phyloP scores from a whole-genome alignment of 257 asterid species.

The Petunia axillaris region DNA sequence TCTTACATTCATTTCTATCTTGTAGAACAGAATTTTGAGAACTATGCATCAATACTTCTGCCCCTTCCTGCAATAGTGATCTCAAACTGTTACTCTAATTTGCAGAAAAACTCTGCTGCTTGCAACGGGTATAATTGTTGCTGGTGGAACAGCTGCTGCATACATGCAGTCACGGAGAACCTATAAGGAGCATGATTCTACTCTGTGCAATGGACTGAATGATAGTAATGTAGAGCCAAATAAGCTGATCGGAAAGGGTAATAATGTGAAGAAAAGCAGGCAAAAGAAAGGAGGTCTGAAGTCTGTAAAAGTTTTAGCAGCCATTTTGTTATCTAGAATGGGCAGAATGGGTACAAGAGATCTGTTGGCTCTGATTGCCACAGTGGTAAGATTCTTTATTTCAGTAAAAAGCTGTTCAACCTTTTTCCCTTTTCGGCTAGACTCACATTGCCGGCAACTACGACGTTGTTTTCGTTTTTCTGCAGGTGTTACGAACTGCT shows the following conservation, averaged over 20 bases:
- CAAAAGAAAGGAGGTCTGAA: conserved; percentile 82
- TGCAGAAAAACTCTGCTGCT: conserved; percentile 81
- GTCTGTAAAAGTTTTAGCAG: conserved; percentile 89
- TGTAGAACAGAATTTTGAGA: neutral
- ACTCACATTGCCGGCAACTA: neutral
- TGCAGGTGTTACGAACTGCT: conserved; percentile 87
- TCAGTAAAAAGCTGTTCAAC: neutral
- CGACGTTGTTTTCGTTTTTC: conserved; percentile 22
- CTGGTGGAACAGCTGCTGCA: conserved; percentile 94
- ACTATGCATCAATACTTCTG: neutral
- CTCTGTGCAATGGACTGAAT: conserved; percentile 52
- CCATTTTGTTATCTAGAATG: conserved; percentile 83
- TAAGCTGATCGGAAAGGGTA: conserved; percentile 52
- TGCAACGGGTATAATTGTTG: conserved; percentile 86
- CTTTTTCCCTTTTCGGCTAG: conserved; percentile 1
- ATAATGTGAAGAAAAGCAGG: conserved; percentile 64
- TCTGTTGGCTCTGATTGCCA: conserved; percentile 75
- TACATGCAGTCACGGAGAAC: conserved; percentile 68
- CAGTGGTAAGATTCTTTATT: conserved; percentile 71
- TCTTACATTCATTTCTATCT: conserved; percentile 17
- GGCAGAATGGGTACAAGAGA: conserved; percentile 79
- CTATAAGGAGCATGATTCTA: conserved; percentile 42
- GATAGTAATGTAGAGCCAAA: conserved; percentile 46
- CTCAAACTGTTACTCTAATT: conserved; percentile 9
- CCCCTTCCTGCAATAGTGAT: neutral